Conservation (phyloP, 1,284 basidiomycete genomes). For the Peniophora sp. region DNA sequence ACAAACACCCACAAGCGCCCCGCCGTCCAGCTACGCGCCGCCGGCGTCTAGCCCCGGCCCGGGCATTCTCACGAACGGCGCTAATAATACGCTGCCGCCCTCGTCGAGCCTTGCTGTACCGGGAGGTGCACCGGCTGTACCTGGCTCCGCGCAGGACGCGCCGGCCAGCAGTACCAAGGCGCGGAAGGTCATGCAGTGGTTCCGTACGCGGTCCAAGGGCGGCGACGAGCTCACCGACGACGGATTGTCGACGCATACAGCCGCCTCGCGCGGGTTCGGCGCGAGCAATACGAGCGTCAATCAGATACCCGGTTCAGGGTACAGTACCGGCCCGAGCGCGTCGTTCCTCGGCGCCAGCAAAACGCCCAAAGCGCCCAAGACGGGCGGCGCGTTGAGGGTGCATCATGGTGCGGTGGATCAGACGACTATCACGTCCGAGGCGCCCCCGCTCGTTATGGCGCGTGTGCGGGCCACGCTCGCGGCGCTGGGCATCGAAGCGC, state of each 20-base stretch:
- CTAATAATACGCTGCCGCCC: slow-evolving; percentile 17
- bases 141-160: slow-evolving; percentile 25
- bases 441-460: slow-evolving; percentile 82
- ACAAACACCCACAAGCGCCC: background rate
- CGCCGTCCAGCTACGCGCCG: background rate
- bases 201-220: slow-evolving; percentile 62
- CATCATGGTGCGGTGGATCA: slow-evolving; percentile 94
- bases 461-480: slow-evolving; percentile 76
- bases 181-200: slow-evolving; percentile 76
- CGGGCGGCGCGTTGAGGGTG: slow-evolving; percentile 62
- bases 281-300: slow-evolving; percentile 10
- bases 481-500: slow-evolving; percentile 87
- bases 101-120: slow-evolving; percentile 12
- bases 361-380: slow-evolving; percentile 17
- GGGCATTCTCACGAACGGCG: slow-evolving; percentile 14
- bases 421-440: slow-evolving; percentile 79
- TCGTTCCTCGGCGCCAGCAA: slow-evolving; percentile 34
- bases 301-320: slow-evolving; percentile 2
- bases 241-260: slow-evolving; percentile 11
- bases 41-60: slow-evolving; percentile 6
- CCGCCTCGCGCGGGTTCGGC: slow-evolving; percentile 6
- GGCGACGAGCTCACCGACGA: slow-evolving; percentile 24
- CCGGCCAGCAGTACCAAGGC: slow-evolving; percentile 68
- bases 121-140: no score
- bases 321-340: slow-evolving; percentile 1